Evolutionary conservation across 2,329 filamentous ascomycete genomes (phyloP).

Genomic region (Fusarium verrucosum): DNA sequence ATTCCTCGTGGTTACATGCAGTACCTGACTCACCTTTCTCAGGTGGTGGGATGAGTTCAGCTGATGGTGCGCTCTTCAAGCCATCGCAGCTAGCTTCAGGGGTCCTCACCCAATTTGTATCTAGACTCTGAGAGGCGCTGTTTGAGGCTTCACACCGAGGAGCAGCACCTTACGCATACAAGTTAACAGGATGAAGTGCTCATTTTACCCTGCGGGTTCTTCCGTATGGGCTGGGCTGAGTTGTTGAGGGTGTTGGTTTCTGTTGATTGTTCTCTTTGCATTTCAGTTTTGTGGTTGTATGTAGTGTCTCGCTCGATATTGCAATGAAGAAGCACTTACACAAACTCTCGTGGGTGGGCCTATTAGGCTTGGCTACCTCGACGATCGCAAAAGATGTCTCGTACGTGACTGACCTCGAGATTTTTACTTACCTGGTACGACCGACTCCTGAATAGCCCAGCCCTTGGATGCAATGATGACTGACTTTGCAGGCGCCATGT

Average conservation of each 20-base stretch:
- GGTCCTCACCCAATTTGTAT: slow-evolving; percentile 31
- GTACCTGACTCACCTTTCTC: slow-evolving; percentile 16
- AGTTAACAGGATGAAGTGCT: slow-evolving; percentile 7
- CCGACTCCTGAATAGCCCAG: slow-evolving; percentile 7
- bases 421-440: slow-evolving; percentile 55
- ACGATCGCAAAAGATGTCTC: slow-evolving; percentile 44
- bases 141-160: slow-evolving; percentile 28
- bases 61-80: slow-evolving; percentile 31
- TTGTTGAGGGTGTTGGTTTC: slow-evolving; percentile 8
- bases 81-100: slow-evolving; percentile 42
- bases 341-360: slow-evolving; percentile 13
- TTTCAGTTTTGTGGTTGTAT: not conserved
- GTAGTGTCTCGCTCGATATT: not conserved
- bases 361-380: slow-evolving; percentile 14
- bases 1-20: not conserved
- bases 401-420: slow-evolving; percentile 57
- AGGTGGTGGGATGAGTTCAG: slow-evolving; percentile 9
- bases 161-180: slow-evolving; percentile 12
- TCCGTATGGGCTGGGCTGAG: slow-evolving; percentile 4
- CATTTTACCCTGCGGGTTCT: slow-evolving; percentile 8
- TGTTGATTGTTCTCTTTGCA: not conserved
- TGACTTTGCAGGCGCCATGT: slow-evolving; percentile 58
- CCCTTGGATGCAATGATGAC: not conserved
- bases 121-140: slow-evolving; percentile 30
- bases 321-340: slow-evolving; percentile 40